Percentiles rank a stretch among this genome's conserved stretches.
Conservation (phyloP, 805 yeast species). For the Nakazawaea ishiwadae region DNA sequence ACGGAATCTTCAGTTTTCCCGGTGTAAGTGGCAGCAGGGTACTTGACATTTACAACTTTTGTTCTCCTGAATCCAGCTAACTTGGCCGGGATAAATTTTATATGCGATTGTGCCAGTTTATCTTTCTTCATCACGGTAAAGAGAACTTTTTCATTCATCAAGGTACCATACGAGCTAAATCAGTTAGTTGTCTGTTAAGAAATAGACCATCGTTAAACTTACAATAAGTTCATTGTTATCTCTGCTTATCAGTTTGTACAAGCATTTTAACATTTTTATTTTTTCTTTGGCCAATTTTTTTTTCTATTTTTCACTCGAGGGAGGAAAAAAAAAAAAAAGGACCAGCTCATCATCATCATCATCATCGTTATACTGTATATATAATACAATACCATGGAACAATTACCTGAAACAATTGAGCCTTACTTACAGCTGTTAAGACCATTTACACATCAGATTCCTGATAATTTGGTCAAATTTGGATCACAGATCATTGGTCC, state of each 20-base stretch:
- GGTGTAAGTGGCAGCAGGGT: constrained; percentile 14
- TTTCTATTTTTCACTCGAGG: too few species aligned
- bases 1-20: constrained; percentile 7
- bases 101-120: background rate
- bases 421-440: constrained; percentile 15
- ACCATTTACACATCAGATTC: constrained; percentile 17
- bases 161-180: constrained; percentile 11
- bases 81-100: constrained; percentile 14
- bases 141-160: constrained; percentile 10
- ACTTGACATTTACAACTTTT: constrained; percentile 16
- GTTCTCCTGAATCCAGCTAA: constrained; percentile 16
- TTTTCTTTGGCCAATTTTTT: background rate
- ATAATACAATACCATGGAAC: too few species aligned
- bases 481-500: constrained; percentile 22
- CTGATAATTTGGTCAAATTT: constrained; percentile 18
- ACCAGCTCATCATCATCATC: background rate
- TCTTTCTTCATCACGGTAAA: constrained; percentile 12
- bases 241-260: background rate
- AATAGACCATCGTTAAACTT: too few species aligned
- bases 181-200: too few species aligned
- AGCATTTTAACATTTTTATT: background rate
- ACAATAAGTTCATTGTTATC: constrained; percentile 1
- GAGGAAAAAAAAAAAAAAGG: background rate
- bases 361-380: background rate
- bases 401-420: constrained; percentile 11